Base-by-base conservation (phyloP, 139 green algal species). In the Tetradesmus lagerheimii region DNA sequence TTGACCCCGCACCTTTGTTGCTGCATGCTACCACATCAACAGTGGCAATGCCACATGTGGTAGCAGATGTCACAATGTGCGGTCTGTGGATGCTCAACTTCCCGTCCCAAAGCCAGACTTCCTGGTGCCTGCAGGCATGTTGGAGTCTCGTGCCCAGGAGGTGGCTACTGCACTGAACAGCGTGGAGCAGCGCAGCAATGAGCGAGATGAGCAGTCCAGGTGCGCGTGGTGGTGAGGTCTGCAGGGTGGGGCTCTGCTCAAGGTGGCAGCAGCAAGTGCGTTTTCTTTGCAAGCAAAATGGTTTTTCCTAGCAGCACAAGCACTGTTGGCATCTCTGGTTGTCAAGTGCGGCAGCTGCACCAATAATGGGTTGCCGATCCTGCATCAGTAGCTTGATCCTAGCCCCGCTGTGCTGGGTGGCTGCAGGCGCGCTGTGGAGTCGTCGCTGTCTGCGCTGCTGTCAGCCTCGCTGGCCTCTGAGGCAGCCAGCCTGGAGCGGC, bases 391-490 rank as follows among this genome's bases (percentile, higher is more conserved):
- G 43, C 43, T 50, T 4, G 8, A 50, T 50, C 27, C 66, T 76
- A 5, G n/a, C 18, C 29, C 29, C 1, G n/a, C n/a, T 39, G 67
- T 78, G n/a, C n/a, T n/a, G 3, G 64, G 64, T 8, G 6, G 47
- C 20, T 80, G 66, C 67, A 89, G 85, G 71, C 86, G 47, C 78
- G 75, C 74, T 47, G 75, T 83, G 27, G 45, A 90, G 16, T 27
- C 74, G 15, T 74, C 75, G 1, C 41, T 90, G 34, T 83, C 71
- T 15, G 74, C 86, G n/a, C 86, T 90, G 86, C 43, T 84, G 45
- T 83, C 86, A 18, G 20, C 86, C 23, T 77, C 43, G 14, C 47
- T 90, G 31, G 35, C 45, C 25, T 35, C 45, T 41, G 67, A 89
- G 34, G 41, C 75, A 37, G n/a, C 57, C 43, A 53, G 41, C 34